phyloP scores from a whole-genome alignment of 495 filamentous ascomycete species.

The Talaromyces liani region DNA sequence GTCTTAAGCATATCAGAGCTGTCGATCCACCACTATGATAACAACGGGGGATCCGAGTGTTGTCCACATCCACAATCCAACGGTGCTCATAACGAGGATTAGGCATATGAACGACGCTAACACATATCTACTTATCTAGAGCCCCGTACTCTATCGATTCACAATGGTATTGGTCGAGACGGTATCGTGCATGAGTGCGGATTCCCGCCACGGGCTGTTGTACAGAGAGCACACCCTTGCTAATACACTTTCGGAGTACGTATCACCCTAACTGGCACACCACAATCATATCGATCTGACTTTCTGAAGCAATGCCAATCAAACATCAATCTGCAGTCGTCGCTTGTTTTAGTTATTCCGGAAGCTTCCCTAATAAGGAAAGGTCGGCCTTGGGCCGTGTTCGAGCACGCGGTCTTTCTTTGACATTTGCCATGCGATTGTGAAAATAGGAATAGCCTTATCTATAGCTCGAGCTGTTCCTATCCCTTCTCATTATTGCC shows the following conservation, averaged over 20 bases:
- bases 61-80: neutral
- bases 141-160: neutral
- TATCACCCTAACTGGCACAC: neutral
- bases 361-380: constrained; percentile 3
- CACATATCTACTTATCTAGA: neutral
- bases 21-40: neutral
- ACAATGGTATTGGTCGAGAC: neutral
- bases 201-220: neutral
- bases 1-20: neutral
- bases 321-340: neutral
- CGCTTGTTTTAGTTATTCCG: neutral
- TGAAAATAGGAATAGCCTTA: neutral
- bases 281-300: neutral
- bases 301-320: neutral
- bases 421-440: neutral
- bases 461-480: neutral
- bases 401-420: neutral
- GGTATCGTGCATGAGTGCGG: neutral
- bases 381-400: neutral
- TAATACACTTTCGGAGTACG: neutral
- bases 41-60: neutral
- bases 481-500: neutral
- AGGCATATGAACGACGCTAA: neutral
- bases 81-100: neutral
- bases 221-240: neutral